phyloP scores from a whole-genome alignment of 192 early-diverging fungal species.

The Cetraspora pellucida region DNA sequence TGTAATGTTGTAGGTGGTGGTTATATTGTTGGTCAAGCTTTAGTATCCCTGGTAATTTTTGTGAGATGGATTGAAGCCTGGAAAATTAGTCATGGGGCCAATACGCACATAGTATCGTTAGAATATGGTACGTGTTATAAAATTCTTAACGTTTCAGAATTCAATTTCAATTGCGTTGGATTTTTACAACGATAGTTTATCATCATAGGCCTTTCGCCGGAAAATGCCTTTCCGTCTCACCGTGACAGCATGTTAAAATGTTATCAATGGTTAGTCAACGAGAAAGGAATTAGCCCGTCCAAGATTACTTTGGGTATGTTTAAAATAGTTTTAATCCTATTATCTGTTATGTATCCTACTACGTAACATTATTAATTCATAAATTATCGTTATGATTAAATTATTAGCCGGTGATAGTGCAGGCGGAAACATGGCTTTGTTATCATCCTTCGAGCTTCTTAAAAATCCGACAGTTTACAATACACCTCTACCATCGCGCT shows the following conservation, averaged over 20 bases:
- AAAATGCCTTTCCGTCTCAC: constrained; percentile 2
- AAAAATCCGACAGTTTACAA: background rate
- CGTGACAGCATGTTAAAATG: constrained; percentile 8
- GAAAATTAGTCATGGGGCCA: constrained; percentile 12
- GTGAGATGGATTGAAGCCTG: constrained; percentile 24
- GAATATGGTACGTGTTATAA: constrained; percentile 22
- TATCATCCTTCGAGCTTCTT: background rate
- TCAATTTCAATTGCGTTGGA: background rate
- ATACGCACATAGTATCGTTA: constrained; percentile 19
- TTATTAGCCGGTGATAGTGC: constrained; percentile 33
- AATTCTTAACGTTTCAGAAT: background rate
- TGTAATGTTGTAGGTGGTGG: constrained; percentile 14
- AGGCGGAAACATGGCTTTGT: constrained; percentile 11
- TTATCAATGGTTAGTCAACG: constrained; percentile 16
- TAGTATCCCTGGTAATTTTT: background rate
- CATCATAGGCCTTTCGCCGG: constrained; percentile 6
- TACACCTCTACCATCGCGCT: background rate
- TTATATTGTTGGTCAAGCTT: background rate
- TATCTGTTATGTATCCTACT: background rate
- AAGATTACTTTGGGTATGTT: constrained; percentile 20
- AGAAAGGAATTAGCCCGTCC: constrained; percentile 24
- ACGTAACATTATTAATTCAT: background rate
- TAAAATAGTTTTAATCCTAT: background rate
- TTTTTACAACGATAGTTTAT: background rate
- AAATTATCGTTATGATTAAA: too few species aligned